Evolutionary conservation across 306 rosid genomes (phyloP).

Genomic region (Dryas alaskensis): DNA sequence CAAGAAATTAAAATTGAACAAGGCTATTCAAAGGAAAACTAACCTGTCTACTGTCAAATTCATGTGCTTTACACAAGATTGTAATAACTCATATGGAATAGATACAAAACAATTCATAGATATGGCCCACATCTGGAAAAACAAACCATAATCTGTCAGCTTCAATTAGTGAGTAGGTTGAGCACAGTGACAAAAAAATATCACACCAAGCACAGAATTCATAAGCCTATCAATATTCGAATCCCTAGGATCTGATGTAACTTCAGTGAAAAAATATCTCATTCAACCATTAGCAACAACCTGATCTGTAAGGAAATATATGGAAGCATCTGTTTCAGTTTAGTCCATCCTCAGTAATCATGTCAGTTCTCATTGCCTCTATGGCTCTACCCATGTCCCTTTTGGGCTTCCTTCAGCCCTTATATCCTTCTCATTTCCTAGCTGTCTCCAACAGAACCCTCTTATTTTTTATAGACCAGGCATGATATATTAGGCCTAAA

Average conservation of each 20-base stretch:
- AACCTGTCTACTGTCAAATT: constrained; percentile 75
- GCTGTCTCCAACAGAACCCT: background rate
- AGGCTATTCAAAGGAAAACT: constrained; percentile 21
- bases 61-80: constrained; percentile 51
- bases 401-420: constrained; percentile 5
- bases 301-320: background rate
- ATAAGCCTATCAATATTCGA: background rate
- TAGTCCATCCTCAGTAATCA: background rate
- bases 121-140: constrained; percentile 65
- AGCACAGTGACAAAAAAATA: background rate
- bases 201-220: constrained; percentile 11
- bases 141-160: constrained; percentile 22
- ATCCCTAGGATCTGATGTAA: background rate
- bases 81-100: constrained; percentile 54
- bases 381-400: background rate
- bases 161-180: constrained; percentile 10
- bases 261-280: background rate
- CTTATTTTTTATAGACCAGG: background rate
- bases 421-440: background rate
- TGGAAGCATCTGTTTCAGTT: background rate
- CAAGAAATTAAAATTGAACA: constrained; percentile 18
- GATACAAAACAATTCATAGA: constrained; percentile 33
- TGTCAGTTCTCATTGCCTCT: background rate
- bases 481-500: background rate
- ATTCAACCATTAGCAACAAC: background rate